Base-by-base conservation (phyloP, 106 monocot genomes). In the Dioscorea dumetorum region DNA sequence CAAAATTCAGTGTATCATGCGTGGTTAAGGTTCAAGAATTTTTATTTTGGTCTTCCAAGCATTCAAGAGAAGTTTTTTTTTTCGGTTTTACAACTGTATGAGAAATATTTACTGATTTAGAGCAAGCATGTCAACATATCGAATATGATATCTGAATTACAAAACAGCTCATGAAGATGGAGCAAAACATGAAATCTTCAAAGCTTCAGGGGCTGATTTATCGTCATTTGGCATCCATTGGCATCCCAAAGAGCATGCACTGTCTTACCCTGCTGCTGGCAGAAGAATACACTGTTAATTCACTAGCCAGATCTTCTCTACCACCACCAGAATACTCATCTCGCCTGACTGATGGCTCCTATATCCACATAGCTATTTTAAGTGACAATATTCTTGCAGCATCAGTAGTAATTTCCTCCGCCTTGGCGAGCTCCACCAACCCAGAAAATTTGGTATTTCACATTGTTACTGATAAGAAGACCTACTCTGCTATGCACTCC, bases 331-430 rank as follows among this genome's bases (percentile, higher is more conserved):
- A 88, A 52, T 63, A 72, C 49, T 53, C 80, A 20, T 76, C 74
- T 28, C 80, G 65, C 32, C 76, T 88, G 17, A 68, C 81, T 49
- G 58, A 79, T 66, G 50, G 54, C 7, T 73, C 76, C 22, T 81
- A 76, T 57, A 14, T 81, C 22, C 91, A 91, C 60, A 19, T 87
- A 53, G 74, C 70, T 13, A 67, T 91, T 58, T 24, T 87, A 58
- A 79, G 84, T 1, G 83, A 87, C 62, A 91, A 91, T 66, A 68
- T 91, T 33, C 73, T 91, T 33, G 91, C 87, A 19, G 87, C 91
- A 49, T 24, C 83, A 57, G 91, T 91, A 3, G 81, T 58, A 0
- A 71, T 91, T 17, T 64, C 75, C 14, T 87, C 91, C 14, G 60
- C 84, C 23, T 19, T 82, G 23, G 58, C 28, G 16, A 81, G 71